A percentile compares a stretch with the other conserved stretches of the same genome.
These are phyloP conservation scores for Penicillium decumbens DNA, from an alignment of 2,329 filamentous ascomycete species.

Conservation along the genomic window DNA sequence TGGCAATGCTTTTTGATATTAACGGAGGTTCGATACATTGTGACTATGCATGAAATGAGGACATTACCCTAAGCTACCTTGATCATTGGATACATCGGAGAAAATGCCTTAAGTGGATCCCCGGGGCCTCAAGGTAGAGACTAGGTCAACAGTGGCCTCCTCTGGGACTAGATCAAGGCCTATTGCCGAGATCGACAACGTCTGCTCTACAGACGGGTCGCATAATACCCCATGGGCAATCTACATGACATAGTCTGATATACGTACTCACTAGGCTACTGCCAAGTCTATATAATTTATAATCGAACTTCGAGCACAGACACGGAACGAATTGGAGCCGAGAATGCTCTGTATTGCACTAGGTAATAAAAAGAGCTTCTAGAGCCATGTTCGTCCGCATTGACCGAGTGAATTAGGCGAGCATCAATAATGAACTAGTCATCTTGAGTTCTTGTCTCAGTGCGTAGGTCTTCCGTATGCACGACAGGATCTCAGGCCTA, in stretches of 20 bases:
- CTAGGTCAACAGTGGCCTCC: background rate
- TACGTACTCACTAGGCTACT: background rate
- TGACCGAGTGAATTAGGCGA: background rate
- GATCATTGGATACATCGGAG: background rate
- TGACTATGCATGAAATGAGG: background rate
- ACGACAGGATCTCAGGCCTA: background rate
- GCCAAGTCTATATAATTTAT: background rate
- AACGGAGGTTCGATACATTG: background rate
- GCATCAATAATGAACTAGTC: background rate
- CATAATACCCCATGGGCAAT: background rate
- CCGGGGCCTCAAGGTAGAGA: background rate
- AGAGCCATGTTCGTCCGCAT: background rate
- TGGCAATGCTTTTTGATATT: background rate
- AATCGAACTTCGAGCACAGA: background rate
- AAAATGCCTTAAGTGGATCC: background rate
- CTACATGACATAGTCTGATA: background rate
- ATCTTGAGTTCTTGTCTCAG: background rate
- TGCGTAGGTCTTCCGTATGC: background rate
- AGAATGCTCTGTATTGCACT: background rate
- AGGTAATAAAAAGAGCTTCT: background rate
- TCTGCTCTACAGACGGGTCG: background rate
- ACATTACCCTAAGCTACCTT: background rate
- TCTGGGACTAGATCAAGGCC: background rate
- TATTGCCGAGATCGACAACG: background rate
- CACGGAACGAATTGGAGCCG: background rate